Conservation (phyloP, 2,329 filamentous ascomycete species). For the Aotearoamyces nothofagi region DNA sequence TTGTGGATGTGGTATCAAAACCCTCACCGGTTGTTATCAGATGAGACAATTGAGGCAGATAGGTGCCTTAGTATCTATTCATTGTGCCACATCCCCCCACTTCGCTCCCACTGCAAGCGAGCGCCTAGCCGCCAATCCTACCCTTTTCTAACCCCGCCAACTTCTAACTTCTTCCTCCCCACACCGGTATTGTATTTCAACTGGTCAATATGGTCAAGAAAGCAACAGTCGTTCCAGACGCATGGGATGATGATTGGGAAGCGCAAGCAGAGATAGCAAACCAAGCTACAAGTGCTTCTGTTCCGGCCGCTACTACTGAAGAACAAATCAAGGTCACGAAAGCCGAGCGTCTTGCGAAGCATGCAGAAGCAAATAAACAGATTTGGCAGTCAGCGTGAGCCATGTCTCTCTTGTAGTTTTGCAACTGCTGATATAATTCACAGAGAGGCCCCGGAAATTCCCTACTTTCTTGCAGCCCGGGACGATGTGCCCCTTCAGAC, state of each 20-base stretch:
- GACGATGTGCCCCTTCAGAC: conserved; percentile 47
- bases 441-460: conserved; percentile 53
- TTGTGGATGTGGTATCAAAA: no score
- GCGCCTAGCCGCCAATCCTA: no score
- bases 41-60: no score
- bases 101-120: conserved; percentile 2
- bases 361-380: conserved; percentile 70
- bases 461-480: conserved; percentile 58
- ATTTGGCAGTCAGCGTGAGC: conserved; percentile 80
- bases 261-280: conserved; percentile 48
- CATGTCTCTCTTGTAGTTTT: conserved; percentile 9
- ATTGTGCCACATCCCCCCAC: no score
- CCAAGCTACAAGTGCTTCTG: conserved; percentile 6
- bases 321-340: conserved; percentile 37
- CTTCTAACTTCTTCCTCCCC: no score
- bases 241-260: conserved; percentile 89
- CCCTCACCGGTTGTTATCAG: no score
- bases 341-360: conserved; percentile 63
- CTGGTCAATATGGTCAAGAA: conserved; percentile 22
- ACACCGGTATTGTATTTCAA: background rate
- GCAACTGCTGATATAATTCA: conserved; percentile 1
- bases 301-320: conserved; percentile 7
- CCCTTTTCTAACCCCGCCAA: conserved; percentile 1
- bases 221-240: conserved; percentile 41
- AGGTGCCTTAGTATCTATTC: no score